Conservation (phyloP, 345 rosid genomes). For the Tarenaya hassleriana region DNA sequence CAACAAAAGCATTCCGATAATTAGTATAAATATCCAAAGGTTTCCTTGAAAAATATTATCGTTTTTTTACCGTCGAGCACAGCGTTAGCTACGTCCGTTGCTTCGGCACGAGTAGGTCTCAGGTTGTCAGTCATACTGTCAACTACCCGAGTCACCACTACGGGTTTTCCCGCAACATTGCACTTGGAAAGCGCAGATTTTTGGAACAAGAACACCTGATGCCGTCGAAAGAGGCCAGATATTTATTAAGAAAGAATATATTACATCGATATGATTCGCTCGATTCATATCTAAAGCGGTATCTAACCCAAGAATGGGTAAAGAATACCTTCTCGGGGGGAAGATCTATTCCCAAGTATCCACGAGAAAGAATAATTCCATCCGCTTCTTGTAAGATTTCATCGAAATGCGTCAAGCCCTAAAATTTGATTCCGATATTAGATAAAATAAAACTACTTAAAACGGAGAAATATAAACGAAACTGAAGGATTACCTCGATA, state of each 20-base stretch:
- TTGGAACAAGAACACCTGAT: conserved; percentile 89
- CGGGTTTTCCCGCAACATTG: conserved; percentile 96
- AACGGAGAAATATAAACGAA: not conserved
- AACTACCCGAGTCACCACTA: conserved; percentile 92
- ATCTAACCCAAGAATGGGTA: too few relatives aligned
- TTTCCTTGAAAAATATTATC: too few relatives aligned
- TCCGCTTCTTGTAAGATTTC: conserved; percentile 98
- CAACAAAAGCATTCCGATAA: too few relatives aligned
- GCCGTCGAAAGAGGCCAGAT: conserved; percentile 10
- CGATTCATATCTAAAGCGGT: too few relatives aligned
- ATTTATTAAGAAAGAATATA: not conserved
- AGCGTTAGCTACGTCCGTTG: conserved; percentile 99
- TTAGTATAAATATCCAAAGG: too few relatives aligned
- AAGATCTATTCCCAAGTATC: conserved; percentile 93
- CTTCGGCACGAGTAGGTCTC: conserved; percentile 96
- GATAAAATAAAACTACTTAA: conserved; percentile 2
- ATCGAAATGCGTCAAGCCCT: conserved; percentile 95
- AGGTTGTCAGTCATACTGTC: conserved; percentile 97
- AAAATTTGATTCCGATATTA: conserved; percentile 1
- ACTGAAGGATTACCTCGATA: conserved; percentile 48
- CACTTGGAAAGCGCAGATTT: conserved; percentile 93
- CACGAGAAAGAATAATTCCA: conserved; percentile 97
- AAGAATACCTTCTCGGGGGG: conserved; percentile 89
- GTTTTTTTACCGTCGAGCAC: conserved; percentile 77
- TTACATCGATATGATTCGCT: too few relatives aligned